Base-by-base conservation (phyloP, 2,329 filamentous ascomycete genomes). In the Monosporascus sp. region DNA sequence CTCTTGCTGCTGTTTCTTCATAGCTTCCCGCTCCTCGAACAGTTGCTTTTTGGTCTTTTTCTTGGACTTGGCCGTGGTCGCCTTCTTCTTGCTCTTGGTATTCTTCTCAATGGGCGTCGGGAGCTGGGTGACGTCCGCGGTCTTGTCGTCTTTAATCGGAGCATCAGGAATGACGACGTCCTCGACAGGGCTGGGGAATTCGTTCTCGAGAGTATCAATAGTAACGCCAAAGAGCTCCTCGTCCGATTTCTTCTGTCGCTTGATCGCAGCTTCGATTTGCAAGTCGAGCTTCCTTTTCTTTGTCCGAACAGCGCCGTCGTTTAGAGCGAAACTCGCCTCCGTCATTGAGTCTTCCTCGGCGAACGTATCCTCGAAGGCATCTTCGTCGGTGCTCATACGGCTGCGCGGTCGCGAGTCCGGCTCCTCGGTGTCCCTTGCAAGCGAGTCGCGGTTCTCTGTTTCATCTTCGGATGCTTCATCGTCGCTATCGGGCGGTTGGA, bases 401-500 rank as follows among this genome's bases (percentile, higher is more conserved):
- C 89, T 96, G 45, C 85, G 84, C 48, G 88, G 88, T 43, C 88
- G 83, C 58, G 89, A 96, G 55, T 94, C 92, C 37, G 85, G 84
- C 59, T 94, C 92, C 66, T 96, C 92, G 0, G 89, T 95, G 66
- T 92, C 90, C 46, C 86, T 80, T 14, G 81, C 83, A 48, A 85
- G 71, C 14, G 87, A 83, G 37, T 73, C 73, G 39, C 74, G 72
- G 47, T 81, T 81, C 58, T 83, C 81, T 2, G 70, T 75, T 52
- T 97, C 91, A 60, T 95, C 92, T 58, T 96, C 92, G 0, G 66
- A 68, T 20, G 90, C 95, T 67, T 97, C 90, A n/a, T 88, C 88
- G 43, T 90, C 87, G 57, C 88, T 88, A 56, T 87, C 83, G 65
- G 88, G 82, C 58, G 86, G 82, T 58, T 88, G 81, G 56, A 94